phyloP scores from a whole-genome alignment of 2,329 filamentous ascomycete genomes.

The Monosporascus sp. region DNA sequence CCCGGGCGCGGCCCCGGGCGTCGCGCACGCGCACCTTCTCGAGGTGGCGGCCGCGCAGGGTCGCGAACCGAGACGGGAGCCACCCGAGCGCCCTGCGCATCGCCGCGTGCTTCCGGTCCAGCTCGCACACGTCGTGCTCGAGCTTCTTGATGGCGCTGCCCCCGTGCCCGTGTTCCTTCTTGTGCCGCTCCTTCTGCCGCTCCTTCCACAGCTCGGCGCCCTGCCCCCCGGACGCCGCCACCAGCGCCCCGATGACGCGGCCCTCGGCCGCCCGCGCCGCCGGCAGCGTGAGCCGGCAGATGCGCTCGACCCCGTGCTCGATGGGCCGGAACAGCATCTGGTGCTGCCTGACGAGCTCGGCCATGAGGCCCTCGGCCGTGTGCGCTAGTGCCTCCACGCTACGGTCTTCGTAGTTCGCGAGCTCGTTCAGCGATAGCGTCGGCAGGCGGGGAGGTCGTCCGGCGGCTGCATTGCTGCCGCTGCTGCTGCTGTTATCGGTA shows the following conservation, averaged over 20 bases:
- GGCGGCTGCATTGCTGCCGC: not conserved
- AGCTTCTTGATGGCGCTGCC: not conserved
- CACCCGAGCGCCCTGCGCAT: not conserved
- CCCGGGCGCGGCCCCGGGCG: not conserved
- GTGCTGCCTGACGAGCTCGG: slow-evolving; percentile 2
- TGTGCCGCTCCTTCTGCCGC: not conserved
- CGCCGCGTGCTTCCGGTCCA: not conserved
- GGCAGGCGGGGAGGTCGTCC: not conserved
- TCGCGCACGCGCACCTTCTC: not conserved
- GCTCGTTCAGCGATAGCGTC: not conserved
- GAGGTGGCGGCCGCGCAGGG: not conserved
- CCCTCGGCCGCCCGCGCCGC: not conserved
- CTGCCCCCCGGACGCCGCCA: not conserved
- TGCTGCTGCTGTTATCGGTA: not conserved
- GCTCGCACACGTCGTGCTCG: not conserved
- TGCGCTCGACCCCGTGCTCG: not conserved
- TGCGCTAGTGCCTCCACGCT: not conserved
- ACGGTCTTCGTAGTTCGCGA: not conserved
- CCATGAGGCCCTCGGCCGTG: not conserved
- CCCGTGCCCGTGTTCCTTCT: too few species aligned
- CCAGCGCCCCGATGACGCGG: not conserved
- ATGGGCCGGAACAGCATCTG: not conserved
- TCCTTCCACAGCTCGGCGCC: not conserved
- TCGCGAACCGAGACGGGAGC: not conserved
- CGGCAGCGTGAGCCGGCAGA: not conserved